Percentiles rank a stretch among this genome's conserved stretches.
Conservation (phyloP, 2,329 filamentous ascomycete species). For the Stachybotrys elegans region DNA sequence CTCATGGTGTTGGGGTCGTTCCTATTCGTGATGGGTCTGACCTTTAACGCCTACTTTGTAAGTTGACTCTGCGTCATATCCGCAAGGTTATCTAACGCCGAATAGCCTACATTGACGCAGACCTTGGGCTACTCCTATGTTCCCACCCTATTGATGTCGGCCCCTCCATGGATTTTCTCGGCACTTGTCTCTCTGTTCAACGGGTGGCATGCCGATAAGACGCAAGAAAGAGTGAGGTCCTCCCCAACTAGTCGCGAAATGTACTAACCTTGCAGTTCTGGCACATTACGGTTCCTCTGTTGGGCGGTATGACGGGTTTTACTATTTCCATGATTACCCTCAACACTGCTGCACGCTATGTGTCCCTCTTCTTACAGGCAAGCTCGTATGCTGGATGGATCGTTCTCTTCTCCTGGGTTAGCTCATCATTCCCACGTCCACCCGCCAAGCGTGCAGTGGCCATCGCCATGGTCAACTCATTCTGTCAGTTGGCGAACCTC, state of each 20-base stretch:
- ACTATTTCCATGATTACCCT: slow-evolving; percentile 51
- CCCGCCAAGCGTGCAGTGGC: slow-evolving; percentile 53
- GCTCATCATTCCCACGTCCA: slow-evolving; percentile 47
- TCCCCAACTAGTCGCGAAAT: neutral
- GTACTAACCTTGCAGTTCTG: slow-evolving; percentile 34
- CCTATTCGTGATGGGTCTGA: slow-evolving; percentile 50
- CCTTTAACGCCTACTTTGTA: slow-evolving; percentile 53
- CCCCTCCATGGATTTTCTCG: slow-evolving; percentile 52
- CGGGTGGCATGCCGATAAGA: slow-evolving; percentile 47
- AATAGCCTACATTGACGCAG: slow-evolving; percentile 42
- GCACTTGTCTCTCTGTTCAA: slow-evolving; percentile 47
- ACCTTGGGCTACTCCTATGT: slow-evolving; percentile 45
- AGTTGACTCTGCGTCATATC: too few relatives aligned
- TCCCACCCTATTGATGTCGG: slow-evolving; percentile 45
- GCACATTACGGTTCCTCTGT: slow-evolving; percentile 47
- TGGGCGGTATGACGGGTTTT: slow-evolving; percentile 46
- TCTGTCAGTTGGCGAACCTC: slow-evolving; percentile 48
- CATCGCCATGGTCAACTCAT: slow-evolving; percentile 51
- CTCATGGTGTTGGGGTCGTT: slow-evolving; percentile 55
- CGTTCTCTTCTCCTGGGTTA: slow-evolving; percentile 51
- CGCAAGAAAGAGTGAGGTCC: slow-evolving; percentile 39
- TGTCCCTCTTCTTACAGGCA: slow-evolving; percentile 54
- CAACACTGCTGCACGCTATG: slow-evolving; percentile 48
- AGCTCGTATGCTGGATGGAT: slow-evolving; percentile 50
- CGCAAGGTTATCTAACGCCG: too few relatives aligned